Evolutionary conservation across 2,329 filamentous ascomycete genomes (phyloP).

Genomic region (Diplocarpon rosae): DNA sequence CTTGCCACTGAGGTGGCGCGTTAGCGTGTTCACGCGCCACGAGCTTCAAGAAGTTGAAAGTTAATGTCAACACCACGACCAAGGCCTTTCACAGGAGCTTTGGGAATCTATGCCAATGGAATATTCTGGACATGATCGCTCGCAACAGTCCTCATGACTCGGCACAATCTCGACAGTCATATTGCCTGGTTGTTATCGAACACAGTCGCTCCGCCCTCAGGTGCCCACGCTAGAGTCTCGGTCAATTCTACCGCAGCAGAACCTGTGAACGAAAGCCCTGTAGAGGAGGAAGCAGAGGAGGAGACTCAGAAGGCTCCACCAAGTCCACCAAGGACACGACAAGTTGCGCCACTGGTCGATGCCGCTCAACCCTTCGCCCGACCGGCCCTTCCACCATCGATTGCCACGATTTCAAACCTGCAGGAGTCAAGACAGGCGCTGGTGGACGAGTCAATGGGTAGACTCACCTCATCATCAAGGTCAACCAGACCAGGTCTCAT

Average conservation of each 20-base stretch:
- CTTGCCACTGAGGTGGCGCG: neutral
- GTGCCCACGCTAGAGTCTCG: conserved; percentile 7
- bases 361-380: conserved; percentile 17
- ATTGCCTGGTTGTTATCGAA: conserved; percentile 27
- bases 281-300: conserved; percentile 10
- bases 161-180: conserved; percentile 27
- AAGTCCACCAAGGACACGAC: conserved; percentile 10
- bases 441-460: conserved; percentile 23
- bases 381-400: conserved; percentile 16
- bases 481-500: conserved; percentile 19
- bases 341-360: conserved; percentile 14
- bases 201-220: conserved; percentile 19
- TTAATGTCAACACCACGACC: conserved; percentile 7
- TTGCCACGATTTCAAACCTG: conserved; percentile 10
- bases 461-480: conserved; percentile 21
- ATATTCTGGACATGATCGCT: conserved; percentile 9
- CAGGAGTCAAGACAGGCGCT: conserved; percentile 5
- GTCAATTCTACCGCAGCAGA: conserved; percentile 5
- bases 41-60: neutral
- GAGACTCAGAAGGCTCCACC: conserved; percentile 4
- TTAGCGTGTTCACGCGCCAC: conserved; percentile 1
- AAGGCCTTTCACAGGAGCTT: neutral
- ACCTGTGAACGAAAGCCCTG: neutral
- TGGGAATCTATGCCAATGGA: conserved; percentile 19
- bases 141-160: conserved; percentile 26